A percentile compares a stretch with the other conserved stretches of the same genome.
Evolutionary conservation across 192 early-diverging fungal genomes (phyloP).

Genomic region (Paraglomus occultum): DNA sequence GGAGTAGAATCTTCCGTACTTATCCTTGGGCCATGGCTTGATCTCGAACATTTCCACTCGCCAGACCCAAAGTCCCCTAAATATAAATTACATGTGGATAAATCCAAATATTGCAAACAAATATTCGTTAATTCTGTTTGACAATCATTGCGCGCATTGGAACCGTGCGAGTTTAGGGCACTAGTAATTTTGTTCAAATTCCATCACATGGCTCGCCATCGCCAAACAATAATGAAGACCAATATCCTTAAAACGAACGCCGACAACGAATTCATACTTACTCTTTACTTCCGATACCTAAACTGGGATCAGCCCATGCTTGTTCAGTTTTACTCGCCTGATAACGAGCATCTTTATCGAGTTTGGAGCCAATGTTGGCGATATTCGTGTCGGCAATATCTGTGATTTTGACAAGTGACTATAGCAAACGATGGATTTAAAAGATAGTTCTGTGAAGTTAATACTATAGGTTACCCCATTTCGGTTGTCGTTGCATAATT

Average conservation of each 20-base stretch:
- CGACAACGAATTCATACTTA: background rate
- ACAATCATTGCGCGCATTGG: background rate
- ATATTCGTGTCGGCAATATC: slow-evolving; percentile 56
- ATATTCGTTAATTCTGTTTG: background rate
- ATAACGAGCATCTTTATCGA: slow-evolving; percentile 62
- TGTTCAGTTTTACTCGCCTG: slow-evolving; percentile 54
- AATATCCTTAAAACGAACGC: background rate
- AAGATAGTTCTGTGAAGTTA: background rate
- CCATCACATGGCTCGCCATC: too few species aligned
- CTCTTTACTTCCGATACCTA: slow-evolving; percentile 41
- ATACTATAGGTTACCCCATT: slow-evolving; percentile 11
- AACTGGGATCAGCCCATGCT: slow-evolving; percentile 56
- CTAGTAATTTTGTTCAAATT: too few species aligned
- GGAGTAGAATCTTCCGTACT: slow-evolving; percentile 68
- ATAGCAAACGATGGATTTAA: background rate
- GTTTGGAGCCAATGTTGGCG: slow-evolving; percentile 53
- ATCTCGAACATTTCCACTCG: slow-evolving; percentile 78
- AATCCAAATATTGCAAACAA: background rate
- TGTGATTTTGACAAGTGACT: background rate
- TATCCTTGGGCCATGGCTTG: slow-evolving; percentile 55
- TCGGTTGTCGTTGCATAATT: background rate
- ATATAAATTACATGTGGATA: background rate
- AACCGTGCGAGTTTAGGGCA: too few species aligned
- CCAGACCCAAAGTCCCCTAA: slow-evolving; percentile 71
- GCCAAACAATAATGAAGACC: background rate